Evolutionary conservation across 371 early-diverging fungal species (phyloP), one percentile per base, ranked within the genome.

Genomic region (Chytridium lagenaria): DNA sequence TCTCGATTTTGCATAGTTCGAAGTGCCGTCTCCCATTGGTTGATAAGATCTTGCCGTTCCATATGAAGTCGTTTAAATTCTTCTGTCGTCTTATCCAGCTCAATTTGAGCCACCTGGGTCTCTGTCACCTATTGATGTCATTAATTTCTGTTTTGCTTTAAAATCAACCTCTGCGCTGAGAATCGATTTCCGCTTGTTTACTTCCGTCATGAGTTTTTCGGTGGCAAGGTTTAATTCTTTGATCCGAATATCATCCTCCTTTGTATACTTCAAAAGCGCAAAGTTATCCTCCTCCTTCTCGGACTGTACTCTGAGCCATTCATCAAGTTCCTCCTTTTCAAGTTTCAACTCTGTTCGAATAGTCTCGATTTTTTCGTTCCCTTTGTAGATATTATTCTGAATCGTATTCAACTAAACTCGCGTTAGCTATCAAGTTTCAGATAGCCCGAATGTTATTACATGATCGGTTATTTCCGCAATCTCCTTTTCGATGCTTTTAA

Each of bases 251-350:
- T 86, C 85, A 67, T 88, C 88, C 55, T 85, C 87, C 63, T 84
- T 84, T 2, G 84, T 74, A 44, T 88, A 88, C 69, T 87, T 86
- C 37, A 81, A 30, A 37, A 88, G 73, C 1, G 84, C 84, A 36
- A 81, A 72, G 59, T 80, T 84, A 77, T 88, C 88, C 67, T 88
- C 87, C 63, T 88, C 85, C 75, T 88, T 88, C 71, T 88, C 88
- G 23, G 76, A 40, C 70, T 88, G 86, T 2, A 86, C 85, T 22
- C 83, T 78, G 28, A 87, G 68, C 88, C 88, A 88, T 40, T 84
- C 86, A 50, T 84, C 84, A 50, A 86, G 74, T 73, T 88, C 88
- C 30, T 84, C 78, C 67, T 81, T 81, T 49, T 83, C 84, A 26
- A 83, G 72, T 44, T 84, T 83, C 40, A 86, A 70, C 74, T 82